phyloP scores from a whole-genome alignment of 2,329 filamentous ascomycete genomes.

The Parascedosporium putredinis region DNA sequence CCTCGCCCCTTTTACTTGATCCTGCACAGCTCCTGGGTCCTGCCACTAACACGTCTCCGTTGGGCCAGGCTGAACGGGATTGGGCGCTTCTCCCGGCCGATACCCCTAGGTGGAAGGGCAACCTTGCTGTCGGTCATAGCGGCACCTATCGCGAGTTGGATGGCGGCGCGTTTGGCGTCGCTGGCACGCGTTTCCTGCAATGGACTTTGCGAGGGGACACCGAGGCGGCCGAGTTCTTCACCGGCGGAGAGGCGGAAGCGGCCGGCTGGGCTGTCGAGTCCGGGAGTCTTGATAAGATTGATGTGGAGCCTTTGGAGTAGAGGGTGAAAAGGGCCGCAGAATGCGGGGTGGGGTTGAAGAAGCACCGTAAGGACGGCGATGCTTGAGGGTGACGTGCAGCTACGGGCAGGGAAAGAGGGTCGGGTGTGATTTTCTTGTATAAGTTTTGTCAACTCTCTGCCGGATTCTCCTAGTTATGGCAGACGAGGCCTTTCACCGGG shows the following conservation, averaged over 20 bases:
- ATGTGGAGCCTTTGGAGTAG: not conserved
- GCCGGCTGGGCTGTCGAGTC: not conserved
- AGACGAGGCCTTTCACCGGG: too few species aligned
- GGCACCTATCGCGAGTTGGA: not conserved
- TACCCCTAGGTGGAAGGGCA: not conserved
- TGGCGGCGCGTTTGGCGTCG: not conserved
- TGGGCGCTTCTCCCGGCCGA: not conserved
- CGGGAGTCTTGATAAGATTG: not conserved
- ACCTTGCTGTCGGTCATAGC: not conserved
- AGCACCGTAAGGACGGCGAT: too few species aligned
- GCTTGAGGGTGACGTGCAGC: too few species aligned
- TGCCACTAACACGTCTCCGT: too few species aligned
- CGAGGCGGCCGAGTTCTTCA: not conserved
- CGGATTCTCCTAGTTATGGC: too few species aligned
- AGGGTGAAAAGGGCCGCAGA: too few species aligned
- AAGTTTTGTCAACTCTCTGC: too few species aligned
- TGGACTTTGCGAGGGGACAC: not conserved
- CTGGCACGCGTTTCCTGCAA: not conserved
- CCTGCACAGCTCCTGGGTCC: too few species aligned
- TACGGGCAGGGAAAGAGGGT: too few species aligned
- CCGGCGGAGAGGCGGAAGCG: not conserved
- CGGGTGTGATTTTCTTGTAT: too few species aligned
- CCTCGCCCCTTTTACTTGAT: too few species aligned
- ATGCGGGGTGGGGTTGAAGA: too few species aligned
- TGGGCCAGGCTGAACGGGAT: not conserved